Base-by-base conservation (phyloP, 2,329 filamentous ascomycete genomes). In the Paraphaeosphaeria sporulosa region DNA sequence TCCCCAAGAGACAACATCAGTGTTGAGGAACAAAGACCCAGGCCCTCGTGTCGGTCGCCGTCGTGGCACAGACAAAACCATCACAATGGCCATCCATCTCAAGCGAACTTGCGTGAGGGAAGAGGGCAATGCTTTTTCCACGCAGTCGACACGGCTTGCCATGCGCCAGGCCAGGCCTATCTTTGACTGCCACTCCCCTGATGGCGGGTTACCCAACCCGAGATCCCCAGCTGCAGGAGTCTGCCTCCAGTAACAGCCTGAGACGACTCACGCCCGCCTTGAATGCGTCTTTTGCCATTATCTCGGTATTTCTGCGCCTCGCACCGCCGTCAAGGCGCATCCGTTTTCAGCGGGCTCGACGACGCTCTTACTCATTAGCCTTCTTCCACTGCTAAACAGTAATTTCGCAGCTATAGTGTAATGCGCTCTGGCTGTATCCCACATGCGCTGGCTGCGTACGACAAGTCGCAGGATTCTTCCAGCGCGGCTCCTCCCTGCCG, bases 241-340 rank as follows among this genome's bases (percentile, higher is more conserved):
- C 30, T 32, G 30, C 30, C 30, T 32, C 34, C 17, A 40, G 53
- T 13, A 47, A 48, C 34, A 49, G 40, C 38, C 40, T 58, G 43
- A 54, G 49, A 59, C 30, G 27, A 27, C 42, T 40, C 36, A 21
- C 42, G 42, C 19, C 40, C 46, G 54, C 38, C 40, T 25, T n/a
- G n/a, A 46, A 30, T 32, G 40, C 57, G 48, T 23, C 52, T 46
- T 13, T 62, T 56, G 60, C 61, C 52, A 56, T 54, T 60, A 59
- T 64, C 55, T 60, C 61, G 63, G 64, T 46, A 36, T 47, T 52
- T 54, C 38, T 34, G 57, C 44, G 42, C 30, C 23, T 43, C n/a
- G 15, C 36, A 23, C 62, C 60, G 52, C 64, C 60, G 60, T 62
- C 52, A 61, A 9, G 15, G 38, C 38, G 15, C 38, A n/a, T 40